Conservation (phyloP, 2,329 filamentous ascomycete species). For the Grosmannia serpens region DNA sequence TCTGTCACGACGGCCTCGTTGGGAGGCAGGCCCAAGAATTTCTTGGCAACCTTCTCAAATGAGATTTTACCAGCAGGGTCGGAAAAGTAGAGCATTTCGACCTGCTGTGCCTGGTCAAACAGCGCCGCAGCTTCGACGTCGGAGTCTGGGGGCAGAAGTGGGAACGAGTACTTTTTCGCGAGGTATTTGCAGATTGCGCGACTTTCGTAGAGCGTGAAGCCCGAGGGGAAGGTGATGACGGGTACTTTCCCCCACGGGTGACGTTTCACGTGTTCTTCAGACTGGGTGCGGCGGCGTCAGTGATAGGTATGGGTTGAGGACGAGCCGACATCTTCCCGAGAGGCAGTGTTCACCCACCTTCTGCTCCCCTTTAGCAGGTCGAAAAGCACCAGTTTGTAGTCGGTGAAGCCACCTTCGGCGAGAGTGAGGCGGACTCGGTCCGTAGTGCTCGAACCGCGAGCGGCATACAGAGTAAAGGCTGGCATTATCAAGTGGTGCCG, state of each 20-base stretch:
- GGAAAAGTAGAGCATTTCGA: conserved; percentile 31
- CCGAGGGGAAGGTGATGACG: conserved; percentile 24
- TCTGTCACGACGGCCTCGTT: conserved; percentile 27
- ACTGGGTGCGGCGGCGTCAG: conserved; percentile 20
- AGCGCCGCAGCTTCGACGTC: conserved; percentile 28
- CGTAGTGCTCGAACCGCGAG: conserved; percentile 28
- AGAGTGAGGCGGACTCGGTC: conserved; percentile 31
- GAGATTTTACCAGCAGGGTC: conserved; percentile 29
- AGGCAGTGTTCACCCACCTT: conserved; percentile 21
- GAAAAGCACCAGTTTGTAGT: conserved; percentile 27
- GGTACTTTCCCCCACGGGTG: conserved; percentile 32
- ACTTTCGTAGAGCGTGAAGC: conserved; percentile 34
- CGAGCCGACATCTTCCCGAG: background rate
- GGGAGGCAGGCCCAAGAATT: conserved; percentile 27
- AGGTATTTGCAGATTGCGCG: conserved; percentile 36
- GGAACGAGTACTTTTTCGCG: conserved; percentile 31
- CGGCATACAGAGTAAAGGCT: conserved; percentile 29
- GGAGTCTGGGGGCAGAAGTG: conserved; percentile 26
- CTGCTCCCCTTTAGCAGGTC: conserved; percentile 28
- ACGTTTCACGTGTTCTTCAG: conserved; percentile 23
- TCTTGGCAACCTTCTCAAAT: conserved; percentile 34
- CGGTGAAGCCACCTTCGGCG: conserved; percentile 30
- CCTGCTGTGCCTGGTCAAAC: conserved; percentile 31
- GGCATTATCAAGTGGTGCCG: conserved; percentile 22
- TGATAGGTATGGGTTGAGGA: background rate